A percentile compares a stretch with the other conserved stretches of the same genome.
Evolutionary conservation across 1,284 basidiomycete species (phyloP).

Genomic region (Rhodotorula sp.): DNA sequence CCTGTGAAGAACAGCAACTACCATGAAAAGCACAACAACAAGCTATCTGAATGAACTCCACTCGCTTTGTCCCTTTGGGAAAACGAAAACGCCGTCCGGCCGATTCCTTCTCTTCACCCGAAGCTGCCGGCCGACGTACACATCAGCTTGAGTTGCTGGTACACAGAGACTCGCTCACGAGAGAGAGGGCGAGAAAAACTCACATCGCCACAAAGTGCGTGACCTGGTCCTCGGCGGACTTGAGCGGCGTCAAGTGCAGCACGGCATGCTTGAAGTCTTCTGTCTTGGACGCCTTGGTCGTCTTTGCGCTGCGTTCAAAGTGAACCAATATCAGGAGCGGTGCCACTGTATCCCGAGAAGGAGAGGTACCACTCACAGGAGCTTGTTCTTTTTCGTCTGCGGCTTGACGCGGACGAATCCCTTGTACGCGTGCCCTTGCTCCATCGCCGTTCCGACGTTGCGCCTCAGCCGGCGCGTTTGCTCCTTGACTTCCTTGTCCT

Average conservation of each 20-base stretch:
- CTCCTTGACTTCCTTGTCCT: neutral
- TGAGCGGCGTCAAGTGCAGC: conserved; percentile 19
- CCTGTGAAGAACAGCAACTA: too few relatives aligned
- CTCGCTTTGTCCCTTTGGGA: too few relatives aligned
- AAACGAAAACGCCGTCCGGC: too few relatives aligned
- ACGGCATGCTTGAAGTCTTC: neutral
- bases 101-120: neutral
- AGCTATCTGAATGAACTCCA: too few relatives aligned
- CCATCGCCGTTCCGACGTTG: conserved; percentile 9
- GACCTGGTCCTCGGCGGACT: neutral
- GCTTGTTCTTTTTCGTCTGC: neutral
- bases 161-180: too few relatives aligned
- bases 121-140: neutral
- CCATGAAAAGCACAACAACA: too few relatives aligned
- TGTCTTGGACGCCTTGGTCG: neutral
- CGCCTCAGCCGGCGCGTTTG: conserved; percentile 12
- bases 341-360: neutral
- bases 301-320: neutral
- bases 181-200: too few relatives aligned
- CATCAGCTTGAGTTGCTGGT: neutral
- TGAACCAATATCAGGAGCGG: neutral
- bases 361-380: conserved; percentile 9
- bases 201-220: conserved; percentile 21
- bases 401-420: conserved; percentile 8
- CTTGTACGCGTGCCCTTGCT: conserved; percentile 10